Percentiles rank a stretch among this genome's conserved stretches.
Evolutionary conservation across 805 yeast species (phyloP).

Genomic region (Saccharomyces cerevisiae): DNA sequence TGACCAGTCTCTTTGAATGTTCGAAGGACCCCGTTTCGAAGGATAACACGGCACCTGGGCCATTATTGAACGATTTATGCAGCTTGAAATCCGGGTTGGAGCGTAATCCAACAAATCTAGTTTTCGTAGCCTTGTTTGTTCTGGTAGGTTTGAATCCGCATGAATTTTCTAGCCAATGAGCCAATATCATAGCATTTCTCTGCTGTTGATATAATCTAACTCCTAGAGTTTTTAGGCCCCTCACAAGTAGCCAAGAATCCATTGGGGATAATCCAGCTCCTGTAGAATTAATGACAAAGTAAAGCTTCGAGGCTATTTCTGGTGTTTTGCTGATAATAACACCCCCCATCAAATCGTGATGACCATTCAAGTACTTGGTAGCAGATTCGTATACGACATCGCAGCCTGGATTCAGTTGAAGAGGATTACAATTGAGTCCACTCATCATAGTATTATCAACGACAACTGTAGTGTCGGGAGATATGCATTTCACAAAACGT

Average conservation of each 20-base stretch:
- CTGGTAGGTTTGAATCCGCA: conserved; percentile 41
- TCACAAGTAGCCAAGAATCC: conserved; percentile 79
- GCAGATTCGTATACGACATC: conserved; percentile 93
- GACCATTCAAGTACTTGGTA: conserved; percentile 87
- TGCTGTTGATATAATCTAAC: conserved; percentile 85
- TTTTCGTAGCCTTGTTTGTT: conserved; percentile 33
- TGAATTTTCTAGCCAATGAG: conserved; percentile 56
- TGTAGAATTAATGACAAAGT: conserved; percentile 75
- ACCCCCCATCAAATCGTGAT: conserved; percentile 96
- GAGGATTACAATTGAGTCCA: conserved; percentile 76
- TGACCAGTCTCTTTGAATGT: conserved; percentile 64
- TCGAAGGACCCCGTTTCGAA: conserved; percentile 77
- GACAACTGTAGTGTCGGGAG: conserved; percentile 64
- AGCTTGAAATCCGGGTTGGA: conserved; percentile 75
- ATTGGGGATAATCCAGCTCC: conserved; percentile 91
- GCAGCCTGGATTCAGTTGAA: conserved; percentile 58
- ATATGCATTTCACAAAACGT: conserved; percentile 53
- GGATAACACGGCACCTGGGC: conserved; percentile 83
- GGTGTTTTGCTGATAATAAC: conserved; percentile 62
- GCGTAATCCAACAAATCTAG: conserved; percentile 78
- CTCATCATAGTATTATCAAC: conserved; percentile 98
- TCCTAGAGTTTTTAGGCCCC: conserved; percentile 85
- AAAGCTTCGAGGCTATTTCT: conserved; percentile 59
- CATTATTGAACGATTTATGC: conserved; percentile 68
- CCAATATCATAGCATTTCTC: conserved; percentile 64